Percentiles rank a stretch among this genome's conserved stretches.
phyloP scores from a whole-genome alignment of 1,284 basidiomycete genomes.

The Naganishia liquefaciens region DNA sequence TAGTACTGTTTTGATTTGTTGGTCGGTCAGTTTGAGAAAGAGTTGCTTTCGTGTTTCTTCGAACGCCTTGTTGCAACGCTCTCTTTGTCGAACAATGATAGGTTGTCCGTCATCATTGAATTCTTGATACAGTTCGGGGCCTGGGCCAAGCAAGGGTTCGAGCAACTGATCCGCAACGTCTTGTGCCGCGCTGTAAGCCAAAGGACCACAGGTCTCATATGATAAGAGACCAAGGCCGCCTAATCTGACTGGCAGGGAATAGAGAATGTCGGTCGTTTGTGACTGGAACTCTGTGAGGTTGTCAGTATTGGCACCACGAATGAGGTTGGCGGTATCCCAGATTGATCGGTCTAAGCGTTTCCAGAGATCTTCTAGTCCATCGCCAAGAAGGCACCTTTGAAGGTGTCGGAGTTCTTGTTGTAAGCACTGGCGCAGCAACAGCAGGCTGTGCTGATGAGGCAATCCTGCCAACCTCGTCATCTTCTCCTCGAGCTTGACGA shows the following conservation, averaged over 20 bases:
- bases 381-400: constrained; percentile 29
- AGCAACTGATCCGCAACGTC: constrained; percentile 18
- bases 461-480: background rate
- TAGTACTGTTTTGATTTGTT: too few relatives aligned
- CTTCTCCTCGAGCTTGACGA: too few relatives aligned
- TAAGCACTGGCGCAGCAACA: constrained; percentile 30
- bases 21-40: too few relatives aligned
- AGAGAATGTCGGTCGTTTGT: background rate
- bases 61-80: too few relatives aligned
- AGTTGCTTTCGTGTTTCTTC: too few relatives aligned
- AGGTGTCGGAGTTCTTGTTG: too few relatives aligned
- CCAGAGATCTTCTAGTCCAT: constrained; percentile 32
- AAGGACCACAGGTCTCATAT: constrained; percentile 22
- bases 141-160: too few relatives aligned
- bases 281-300: background rate
- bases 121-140: too few relatives aligned
- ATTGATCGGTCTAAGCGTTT: constrained; percentile 12
- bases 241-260: constrained; percentile 19
- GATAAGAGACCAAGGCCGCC: constrained; percentile 34
- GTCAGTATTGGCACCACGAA: constrained; percentile 1
- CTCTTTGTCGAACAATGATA: too few relatives aligned
- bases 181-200: constrained; percentile 18
- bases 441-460: constrained; percentile 3
- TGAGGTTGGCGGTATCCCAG: constrained; percentile 1
- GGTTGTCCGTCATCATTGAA: too few relatives aligned